Percentiles rank a stretch among this genome's conserved stretches.
Conservation (phyloP, 345 rosid genomes). For the Eucalyptus regnans region DNA sequence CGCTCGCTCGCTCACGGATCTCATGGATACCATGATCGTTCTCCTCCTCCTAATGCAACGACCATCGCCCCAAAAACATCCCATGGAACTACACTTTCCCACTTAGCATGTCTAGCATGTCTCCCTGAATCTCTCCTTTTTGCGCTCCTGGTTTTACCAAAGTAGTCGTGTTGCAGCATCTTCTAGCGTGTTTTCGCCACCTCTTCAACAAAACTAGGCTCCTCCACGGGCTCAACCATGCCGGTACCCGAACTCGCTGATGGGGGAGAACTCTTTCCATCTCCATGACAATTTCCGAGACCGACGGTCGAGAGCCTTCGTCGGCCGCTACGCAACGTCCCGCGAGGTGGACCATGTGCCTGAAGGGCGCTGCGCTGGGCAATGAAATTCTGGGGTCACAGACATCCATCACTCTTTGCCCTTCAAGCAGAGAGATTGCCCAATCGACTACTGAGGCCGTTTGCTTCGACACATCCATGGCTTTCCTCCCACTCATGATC, state of each 20-base stretch:
- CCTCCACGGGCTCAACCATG: conserved; percentile 27
- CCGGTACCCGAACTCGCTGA: conserved; percentile 15
- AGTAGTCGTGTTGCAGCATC: background rate
- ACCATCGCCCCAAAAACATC: conserved; percentile 3
- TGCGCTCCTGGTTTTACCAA: background rate
- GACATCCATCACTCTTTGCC: conserved; percentile 11
- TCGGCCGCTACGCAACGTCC: conserved; percentile 38
- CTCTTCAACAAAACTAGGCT: conserved; percentile 14
- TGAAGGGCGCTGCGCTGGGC: conserved; percentile 12
- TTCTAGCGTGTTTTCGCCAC: conserved; percentile 1
- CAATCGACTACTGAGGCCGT: conserved; percentile 60
- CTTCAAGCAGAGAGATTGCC: conserved; percentile 38
- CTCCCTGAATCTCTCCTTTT: background rate
- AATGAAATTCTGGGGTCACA: conserved; percentile 25
- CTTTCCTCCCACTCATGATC: conserved; percentile 56
- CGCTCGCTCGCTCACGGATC: background rate
- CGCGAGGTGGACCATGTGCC: conserved; percentile 31
- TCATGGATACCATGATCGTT: background rate
- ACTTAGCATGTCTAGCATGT: background rate
- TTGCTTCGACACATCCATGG: conserved; percentile 26
- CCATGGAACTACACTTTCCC: conserved; percentile 5
- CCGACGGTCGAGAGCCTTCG: conserved; percentile 31
- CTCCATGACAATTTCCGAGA: conserved; percentile 28
- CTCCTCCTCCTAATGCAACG: background rate
- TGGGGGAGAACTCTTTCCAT: conserved; percentile 11